These are phyloP conservation scores for Fusarium ambrosium DNA, from an alignment of 2,329 filamentous ascomycete species.

Conservation along the genomic window DNA sequence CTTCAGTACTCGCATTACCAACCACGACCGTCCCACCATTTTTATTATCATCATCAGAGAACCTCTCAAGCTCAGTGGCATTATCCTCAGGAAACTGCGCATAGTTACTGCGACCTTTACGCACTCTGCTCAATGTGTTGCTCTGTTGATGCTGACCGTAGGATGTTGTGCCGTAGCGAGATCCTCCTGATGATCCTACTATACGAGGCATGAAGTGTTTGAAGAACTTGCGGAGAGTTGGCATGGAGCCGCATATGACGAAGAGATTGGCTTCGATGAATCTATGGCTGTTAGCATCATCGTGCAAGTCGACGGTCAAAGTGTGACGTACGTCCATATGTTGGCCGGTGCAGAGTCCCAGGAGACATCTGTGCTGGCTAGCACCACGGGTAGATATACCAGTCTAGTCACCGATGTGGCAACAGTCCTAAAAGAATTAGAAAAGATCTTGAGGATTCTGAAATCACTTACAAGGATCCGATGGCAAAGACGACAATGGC, in stretches of 20 bases:
- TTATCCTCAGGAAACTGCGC: conserved; percentile 34
- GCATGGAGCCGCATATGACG: conserved; percentile 57
- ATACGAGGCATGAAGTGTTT: conserved; percentile 49
- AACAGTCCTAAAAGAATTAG: conserved; percentile 37
- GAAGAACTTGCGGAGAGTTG: conserved; percentile 54
- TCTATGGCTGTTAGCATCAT: conserved; percentile 28
- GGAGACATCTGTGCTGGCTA: conserved; percentile 46
- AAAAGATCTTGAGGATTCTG: not conserved
- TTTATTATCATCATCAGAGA: conserved; percentile 18
- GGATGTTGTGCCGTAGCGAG: conserved; percentile 6
- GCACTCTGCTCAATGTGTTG: conserved; percentile 20
- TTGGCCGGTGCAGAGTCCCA: conserved; percentile 49
- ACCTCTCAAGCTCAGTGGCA: conserved; percentile 25
- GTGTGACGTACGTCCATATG: conserved; percentile 46
- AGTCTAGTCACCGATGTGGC: conserved; percentile 51
- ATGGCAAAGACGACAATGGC: conserved; percentile 60
- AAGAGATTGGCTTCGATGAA: conserved; percentile 56
- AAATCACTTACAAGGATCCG: conserved; percentile 46
- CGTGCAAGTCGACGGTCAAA: not conserved
- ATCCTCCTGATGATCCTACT: conserved; percentile 30
- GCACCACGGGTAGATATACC: conserved; percentile 40
- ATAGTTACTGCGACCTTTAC: conserved; percentile 34
- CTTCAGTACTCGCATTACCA: conserved; percentile 14
- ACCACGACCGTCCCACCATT: conserved; percentile 16
- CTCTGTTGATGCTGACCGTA: conserved; percentile 26